Evolutionary conservation across 345 rosid species (phyloP), one percentile per base, ranked within the genome.

Genomic region (Euphorbia pulcherrima): DNA sequence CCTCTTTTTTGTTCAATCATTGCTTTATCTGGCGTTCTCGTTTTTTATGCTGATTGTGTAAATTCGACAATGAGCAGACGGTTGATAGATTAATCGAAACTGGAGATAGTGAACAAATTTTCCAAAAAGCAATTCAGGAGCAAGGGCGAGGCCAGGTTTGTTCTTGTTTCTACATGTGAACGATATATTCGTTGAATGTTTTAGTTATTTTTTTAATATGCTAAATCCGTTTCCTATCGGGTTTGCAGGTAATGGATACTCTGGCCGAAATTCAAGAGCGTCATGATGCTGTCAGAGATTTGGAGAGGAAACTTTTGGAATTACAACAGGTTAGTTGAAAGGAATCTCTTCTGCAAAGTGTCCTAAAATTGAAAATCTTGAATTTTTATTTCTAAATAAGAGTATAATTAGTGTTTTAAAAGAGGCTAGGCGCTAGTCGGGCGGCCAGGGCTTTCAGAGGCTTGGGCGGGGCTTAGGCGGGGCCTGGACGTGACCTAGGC

Each of bases 261-360:
- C 71, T 95, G 20, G 96, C 96, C 27, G 99, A 95, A 91, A 95
- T 95, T 83, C 99, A 95, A 65, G 99, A 92, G 79, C 97, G 97
- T 30, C 97, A 90, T 80, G 96, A 87, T 57, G 99, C 96, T 28
- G 93, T 88, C 21, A 75, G 86, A 78, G 99, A 91, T 21, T 74
- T 95, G 67, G 97, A 92, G 76, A 83, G 73, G 82, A 92, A 92
- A 75, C 96, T 95, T 60, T 83, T 95, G 67, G 93, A 88, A 39
- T 75, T 95, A 55, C 97, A 95, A 44, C 99, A 95, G 92, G 99
- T 94, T 64, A 18, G 37, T 27, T 62, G 37, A 24, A 26, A 41
- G 23, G 67, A 12, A 26, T 21, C 50, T 27, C 35, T 46, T 46
- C 24, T 33, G 7, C 7, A 33, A 33, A 33, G 37, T 33, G 4